Conservation (phyloP, 2,329 filamentous ascomycete species). For the Colletotrichum spaethianum region DNA sequence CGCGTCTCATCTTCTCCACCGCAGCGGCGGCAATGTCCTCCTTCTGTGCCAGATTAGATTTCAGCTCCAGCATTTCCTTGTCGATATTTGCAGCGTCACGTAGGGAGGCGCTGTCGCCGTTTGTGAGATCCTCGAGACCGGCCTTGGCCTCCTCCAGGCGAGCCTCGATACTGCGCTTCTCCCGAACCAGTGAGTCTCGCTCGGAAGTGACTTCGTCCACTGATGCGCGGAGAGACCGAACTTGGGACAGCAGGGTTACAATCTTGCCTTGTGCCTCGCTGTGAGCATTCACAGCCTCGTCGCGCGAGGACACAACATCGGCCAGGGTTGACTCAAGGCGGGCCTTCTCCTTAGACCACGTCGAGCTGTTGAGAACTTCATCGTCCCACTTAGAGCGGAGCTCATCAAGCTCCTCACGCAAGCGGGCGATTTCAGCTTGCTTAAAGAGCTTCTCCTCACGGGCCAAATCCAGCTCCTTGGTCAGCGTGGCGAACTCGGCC, state of each 20-base stretch:
- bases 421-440: constrained; percentile 87
- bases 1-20: constrained; percentile 96
- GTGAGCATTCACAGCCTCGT: constrained; percentile 93
- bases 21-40: constrained; percentile 93
- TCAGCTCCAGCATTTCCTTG: constrained; percentile 90
- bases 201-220: constrained; percentile 90
- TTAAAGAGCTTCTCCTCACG: constrained; percentile 89
- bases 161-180: constrained; percentile 91
- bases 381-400: constrained; percentile 98
- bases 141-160: constrained; percentile 89
- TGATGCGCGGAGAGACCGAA: constrained; percentile 84
- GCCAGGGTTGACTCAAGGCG: constrained; percentile 91
- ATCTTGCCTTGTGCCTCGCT: constrained; percentile 96
- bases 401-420: constrained; percentile 97
- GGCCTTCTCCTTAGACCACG: constrained; percentile 98
- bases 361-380: constrained; percentile 96
- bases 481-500: constrained; percentile 88
- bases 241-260: constrained; percentile 90
- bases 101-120: constrained; percentile 87
- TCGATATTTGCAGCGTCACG: constrained; percentile 92
- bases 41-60: constrained; percentile 89
- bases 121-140: constrained; percentile 88
- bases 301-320: constrained; percentile 90
- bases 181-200: constrained; percentile 85
- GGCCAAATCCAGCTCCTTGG: constrained; percentile 92